A percentile compares a stretch with the other conserved stretches of the same genome.
These are phyloP conservation scores for Xenoacremonium recifei DNA, from an alignment of 2,329 filamentous ascomycete species.

Conservation along the genomic window DNA sequence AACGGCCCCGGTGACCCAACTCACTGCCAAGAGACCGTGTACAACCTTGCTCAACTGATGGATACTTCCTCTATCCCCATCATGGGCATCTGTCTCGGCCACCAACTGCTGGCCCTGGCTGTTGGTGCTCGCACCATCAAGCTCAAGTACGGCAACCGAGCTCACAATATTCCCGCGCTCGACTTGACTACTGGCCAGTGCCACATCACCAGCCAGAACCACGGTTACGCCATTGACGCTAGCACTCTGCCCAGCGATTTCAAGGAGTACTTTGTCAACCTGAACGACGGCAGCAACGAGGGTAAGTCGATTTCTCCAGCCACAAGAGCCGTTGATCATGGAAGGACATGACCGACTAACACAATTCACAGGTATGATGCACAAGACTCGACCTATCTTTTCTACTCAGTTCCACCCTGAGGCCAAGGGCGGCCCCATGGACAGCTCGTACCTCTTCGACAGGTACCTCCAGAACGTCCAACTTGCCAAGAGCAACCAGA, in stretches of 20 bases:
- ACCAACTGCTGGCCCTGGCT: constrained; percentile 91
- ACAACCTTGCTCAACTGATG: constrained; percentile 89
- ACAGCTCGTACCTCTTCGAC: constrained; percentile 95
- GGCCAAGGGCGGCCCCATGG: constrained; percentile 94
- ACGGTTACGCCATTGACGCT: constrained; percentile 92
- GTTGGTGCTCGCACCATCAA: constrained; percentile 89
- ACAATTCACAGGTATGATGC: constrained; percentile 67
- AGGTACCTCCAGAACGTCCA: constrained; percentile 89
- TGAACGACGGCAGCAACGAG: constrained; percentile 97
- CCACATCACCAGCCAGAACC: constrained; percentile 98
- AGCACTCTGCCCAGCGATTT: constrained; percentile 80
- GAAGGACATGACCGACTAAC: too few relatives aligned
- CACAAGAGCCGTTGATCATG: background rate
- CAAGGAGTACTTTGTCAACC: constrained; percentile 98
- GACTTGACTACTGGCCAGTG: constrained; percentile 95
- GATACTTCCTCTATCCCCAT: constrained; percentile 86
- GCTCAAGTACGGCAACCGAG: constrained; percentile 98
- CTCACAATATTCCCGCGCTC: constrained; percentile 95
- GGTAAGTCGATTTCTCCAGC: constrained; percentile 41
- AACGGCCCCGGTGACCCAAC: constrained; percentile 98
- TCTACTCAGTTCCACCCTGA: constrained; percentile 98
- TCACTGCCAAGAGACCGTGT: constrained; percentile 91
- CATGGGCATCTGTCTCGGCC: constrained; percentile 97
- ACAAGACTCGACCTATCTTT: constrained; percentile 95
- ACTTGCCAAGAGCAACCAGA: constrained; percentile 83